Conservation (phyloP, 495 filamentous ascomycete species). For the Podospora pseudoanserina region DNA sequence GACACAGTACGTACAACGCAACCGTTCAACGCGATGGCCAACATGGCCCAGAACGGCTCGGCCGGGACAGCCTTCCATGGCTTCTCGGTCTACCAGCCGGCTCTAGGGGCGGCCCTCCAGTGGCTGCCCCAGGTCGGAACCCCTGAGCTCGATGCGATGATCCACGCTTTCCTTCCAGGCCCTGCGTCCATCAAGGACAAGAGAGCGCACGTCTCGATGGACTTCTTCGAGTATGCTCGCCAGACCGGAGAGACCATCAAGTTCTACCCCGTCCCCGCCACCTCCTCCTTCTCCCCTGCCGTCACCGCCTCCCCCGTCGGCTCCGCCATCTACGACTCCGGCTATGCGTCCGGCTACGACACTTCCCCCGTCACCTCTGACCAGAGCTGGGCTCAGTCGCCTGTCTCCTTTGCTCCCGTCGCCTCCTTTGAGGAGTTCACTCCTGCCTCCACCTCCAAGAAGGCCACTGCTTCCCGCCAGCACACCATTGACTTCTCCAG, state of each 20-base stretch:
- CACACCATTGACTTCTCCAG: conserved; percentile 40
- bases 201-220: conserved; percentile 50
- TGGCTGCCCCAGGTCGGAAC: conserved; percentile 54
- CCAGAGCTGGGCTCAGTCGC: conserved; percentile 37
- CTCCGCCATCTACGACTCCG: conserved; percentile 40
- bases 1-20: conserved; percentile 2
- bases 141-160: conserved; percentile 50
- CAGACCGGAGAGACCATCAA: conserved; percentile 47
- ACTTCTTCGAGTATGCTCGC: conserved; percentile 48
- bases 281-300: conserved; percentile 32
- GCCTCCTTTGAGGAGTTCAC: conserved; percentile 19
- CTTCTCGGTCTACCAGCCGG: conserved; percentile 49
- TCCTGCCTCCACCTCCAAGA: conserved; percentile 26
- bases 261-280: conserved; percentile 46
- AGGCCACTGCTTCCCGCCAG: conserved; percentile 26
- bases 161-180: conserved; percentile 50
- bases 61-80: conserved; percentile 38
- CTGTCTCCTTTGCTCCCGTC: conserved; percentile 24
- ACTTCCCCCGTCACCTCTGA: conserved; percentile 43
- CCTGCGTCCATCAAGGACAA: conserved; percentile 49
- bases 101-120: conserved; percentile 48
- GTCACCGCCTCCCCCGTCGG: conserved; percentile 37
- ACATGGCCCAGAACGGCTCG: conserved; percentile 40
- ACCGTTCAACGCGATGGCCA: conserved; percentile 26
- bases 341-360: conserved; percentile 43